Evolutionary conservation across 257 asterid species (phyloP), one percentile per base, ranked within the genome.

Genomic region (Rubia yunnanensis): DNA sequence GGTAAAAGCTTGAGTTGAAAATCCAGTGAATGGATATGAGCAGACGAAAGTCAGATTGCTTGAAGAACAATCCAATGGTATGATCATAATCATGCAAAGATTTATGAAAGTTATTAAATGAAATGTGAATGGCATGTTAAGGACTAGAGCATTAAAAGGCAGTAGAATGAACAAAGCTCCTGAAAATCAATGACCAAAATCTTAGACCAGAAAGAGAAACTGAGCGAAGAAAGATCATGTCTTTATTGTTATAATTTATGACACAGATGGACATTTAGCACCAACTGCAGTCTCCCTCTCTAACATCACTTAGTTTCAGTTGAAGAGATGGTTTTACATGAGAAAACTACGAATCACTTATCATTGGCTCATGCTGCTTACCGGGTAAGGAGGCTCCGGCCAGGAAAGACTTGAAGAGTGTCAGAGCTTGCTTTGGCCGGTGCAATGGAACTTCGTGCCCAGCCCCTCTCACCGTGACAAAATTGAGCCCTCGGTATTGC

Each of bases 391-490:
- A 69, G 1, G 65, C 59, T 70, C 96, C 98, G 2, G 86, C 69
- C 46, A 92, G 67, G 80, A 77, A 92, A 41, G 89, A 73, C 78
- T 80, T 72, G 75, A 84, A 10, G 24, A 92, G 87, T 2, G 88
- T 86, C 26, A 92, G 77, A 60, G 96, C 95, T 72, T 81, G 89
- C 69, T 84, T 89, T 0, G 98, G 98, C 48, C 73, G 86, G 69
- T 89, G 96, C 69, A 92, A 75, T 27, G 98, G 68, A 54, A 89
- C 96, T 80, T 92, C 95, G 68, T 89, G 98, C 30, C 98, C 98
- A 10, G 98, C 95, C 27, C 96, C 96, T 84, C 98, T 82, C 28
- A 92, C 91, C 0, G 86, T 81, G 57, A 89, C 95, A 41, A 84
- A 89, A 5, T 86, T 89, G 76, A 89, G 74, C 73, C 96, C 98